Evolutionary conservation across 352 stramenopile species (phyloP).

Genomic region (Globisporangium spinosum): DNA sequence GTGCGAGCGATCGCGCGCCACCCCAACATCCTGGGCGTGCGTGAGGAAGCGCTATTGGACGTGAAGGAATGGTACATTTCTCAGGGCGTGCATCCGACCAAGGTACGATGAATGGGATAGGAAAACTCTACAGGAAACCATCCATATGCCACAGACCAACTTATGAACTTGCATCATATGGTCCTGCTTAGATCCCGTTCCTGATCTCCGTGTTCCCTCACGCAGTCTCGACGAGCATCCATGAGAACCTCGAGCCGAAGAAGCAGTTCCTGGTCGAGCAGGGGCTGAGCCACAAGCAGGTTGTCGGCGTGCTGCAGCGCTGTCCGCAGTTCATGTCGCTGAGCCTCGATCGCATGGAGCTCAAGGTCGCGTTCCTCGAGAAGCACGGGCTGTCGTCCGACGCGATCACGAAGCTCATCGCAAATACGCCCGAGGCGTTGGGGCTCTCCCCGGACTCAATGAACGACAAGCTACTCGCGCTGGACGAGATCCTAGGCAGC

Average conservation of each 20-base stretch:
- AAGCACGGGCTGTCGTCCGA: constrained; percentile 31
- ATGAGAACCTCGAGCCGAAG: constrained; percentile 44
- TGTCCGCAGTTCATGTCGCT: constrained; percentile 39
- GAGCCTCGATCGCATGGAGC: constrained; percentile 30
- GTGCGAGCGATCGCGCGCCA: constrained; percentile 31
- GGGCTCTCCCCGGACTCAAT: constrained; percentile 32
- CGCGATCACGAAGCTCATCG: constrained; percentile 30
- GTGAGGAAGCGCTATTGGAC: constrained; percentile 25
- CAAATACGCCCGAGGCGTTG: constrained; percentile 38
- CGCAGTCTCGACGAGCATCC: constrained; percentile 27
- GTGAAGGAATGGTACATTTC: constrained; percentile 38
- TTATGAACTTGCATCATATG: not conserved
- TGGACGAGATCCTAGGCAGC: constrained; percentile 43
- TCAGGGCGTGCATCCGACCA: constrained; percentile 28
- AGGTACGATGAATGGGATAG: constrained; percentile 16
- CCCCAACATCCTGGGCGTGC: constrained; percentile 35
- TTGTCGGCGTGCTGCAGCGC: constrained; percentile 38
- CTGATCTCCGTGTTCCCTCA: constrained; percentile 49
- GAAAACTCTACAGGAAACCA: not conserved
- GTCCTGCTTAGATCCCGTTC: constrained; percentile 42
- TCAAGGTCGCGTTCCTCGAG: constrained; percentile 30
- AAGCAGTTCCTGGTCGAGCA: constrained; percentile 29
- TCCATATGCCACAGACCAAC: not conserved
- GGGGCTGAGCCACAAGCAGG: constrained; percentile 32
- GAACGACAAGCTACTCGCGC: constrained; percentile 32